A percentile compares a stretch with the other conserved stretches of the same genome.
These are phyloP conservation scores for Lentinula boryana DNA, from an alignment of 768 basidiomycete species.

Conservation along the genomic window DNA sequence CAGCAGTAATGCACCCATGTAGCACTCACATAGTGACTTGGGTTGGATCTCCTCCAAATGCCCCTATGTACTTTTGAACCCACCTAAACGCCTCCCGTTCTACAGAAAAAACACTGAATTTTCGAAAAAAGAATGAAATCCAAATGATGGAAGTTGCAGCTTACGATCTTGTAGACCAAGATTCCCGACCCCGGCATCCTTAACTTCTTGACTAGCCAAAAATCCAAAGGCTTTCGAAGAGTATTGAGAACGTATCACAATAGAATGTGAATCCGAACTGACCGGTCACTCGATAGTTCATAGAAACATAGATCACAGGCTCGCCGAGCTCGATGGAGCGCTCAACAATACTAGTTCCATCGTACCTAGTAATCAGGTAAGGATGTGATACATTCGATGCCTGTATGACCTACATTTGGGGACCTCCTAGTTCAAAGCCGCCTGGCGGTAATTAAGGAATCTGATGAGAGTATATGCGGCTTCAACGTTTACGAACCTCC, in stretches of 20 bases:
- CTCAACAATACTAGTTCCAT: slow-evolving; percentile 36
- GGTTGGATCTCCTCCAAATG: slow-evolving; percentile 59
- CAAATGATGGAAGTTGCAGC: slow-evolving; percentile 8
- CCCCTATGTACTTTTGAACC: slow-evolving; percentile 59
- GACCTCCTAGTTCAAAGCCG: slow-evolving; percentile 37
- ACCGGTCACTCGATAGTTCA: slow-evolving; percentile 43
- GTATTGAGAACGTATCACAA: background rate
- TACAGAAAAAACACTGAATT: slow-evolving; percentile 16
- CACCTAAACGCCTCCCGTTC: slow-evolving; percentile 55
- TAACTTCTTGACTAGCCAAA: slow-evolving; percentile 44
- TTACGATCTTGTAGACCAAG: slow-evolving; percentile 63
- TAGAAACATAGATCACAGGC: slow-evolving; percentile 47
- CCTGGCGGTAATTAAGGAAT: background rate
- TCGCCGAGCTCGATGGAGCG: slow-evolving; percentile 35
- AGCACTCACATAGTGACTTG: slow-evolving; percentile 50
- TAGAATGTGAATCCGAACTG: background rate
- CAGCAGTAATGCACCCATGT: background rate
- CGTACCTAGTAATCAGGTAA: slow-evolving; percentile 24
- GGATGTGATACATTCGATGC: background rate
- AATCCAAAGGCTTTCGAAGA: slow-evolving; percentile 40
- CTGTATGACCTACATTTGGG: slow-evolving; percentile 22
- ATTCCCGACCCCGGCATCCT: slow-evolving; percentile 48
- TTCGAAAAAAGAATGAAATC: background rate
- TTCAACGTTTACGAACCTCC: slow-evolving; percentile 26
- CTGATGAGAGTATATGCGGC: background rate